Base-by-base conservation (phyloP, 2,329 filamentous ascomycete species). In the Trichoderma koningiopsis region DNA sequence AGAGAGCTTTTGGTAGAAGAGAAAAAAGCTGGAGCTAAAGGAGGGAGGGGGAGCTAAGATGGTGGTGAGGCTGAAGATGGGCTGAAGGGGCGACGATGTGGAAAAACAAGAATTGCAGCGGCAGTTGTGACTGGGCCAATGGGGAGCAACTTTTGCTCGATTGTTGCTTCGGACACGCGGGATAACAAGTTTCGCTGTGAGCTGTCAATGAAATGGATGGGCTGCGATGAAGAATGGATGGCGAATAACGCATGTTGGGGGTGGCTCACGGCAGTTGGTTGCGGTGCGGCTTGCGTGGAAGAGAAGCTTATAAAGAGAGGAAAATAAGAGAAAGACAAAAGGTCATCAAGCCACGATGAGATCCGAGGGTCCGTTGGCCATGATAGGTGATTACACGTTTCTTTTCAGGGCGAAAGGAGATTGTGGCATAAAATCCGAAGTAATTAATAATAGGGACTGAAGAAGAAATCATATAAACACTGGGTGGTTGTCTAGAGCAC, bases 11-110 rank as follows among this genome's bases (percentile, higher is more conserved):
- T 49, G 22, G 43, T 60, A 31, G 37, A 33, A 33, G 27, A 8
- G 31, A 29, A 27, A 11, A 60, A 14, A 60, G 58, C 58, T 47
- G 37, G 37, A 60, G 58, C 37, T 47, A 60, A n/a, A 19, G 14
- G 16, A 16, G 37, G 40, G 37, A 8, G n/a, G n/a, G 27, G 27
- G 24, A 10, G 59, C 29, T 49, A 22, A 43, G 40, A 49, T 35
- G 49, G 29, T 33, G 55, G 24, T 64, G 61, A 55, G 61, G 61
- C 47, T 55, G 49, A 64, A 13, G 60, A 53, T 33, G 31, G 47
- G 49, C 33, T 24, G 43, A 57, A 10, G 24, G n/a, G 31, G 55
- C 24, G 57, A 59, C 35, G 57, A 59, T 37, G 57, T 35, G 5
- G 27, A 53, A 24, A 35, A 19, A 59, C 57, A 22, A 10, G 16